Base-by-base conservation (phyloP, 129 eudicot species). In the Deinandra increscens region DNA sequence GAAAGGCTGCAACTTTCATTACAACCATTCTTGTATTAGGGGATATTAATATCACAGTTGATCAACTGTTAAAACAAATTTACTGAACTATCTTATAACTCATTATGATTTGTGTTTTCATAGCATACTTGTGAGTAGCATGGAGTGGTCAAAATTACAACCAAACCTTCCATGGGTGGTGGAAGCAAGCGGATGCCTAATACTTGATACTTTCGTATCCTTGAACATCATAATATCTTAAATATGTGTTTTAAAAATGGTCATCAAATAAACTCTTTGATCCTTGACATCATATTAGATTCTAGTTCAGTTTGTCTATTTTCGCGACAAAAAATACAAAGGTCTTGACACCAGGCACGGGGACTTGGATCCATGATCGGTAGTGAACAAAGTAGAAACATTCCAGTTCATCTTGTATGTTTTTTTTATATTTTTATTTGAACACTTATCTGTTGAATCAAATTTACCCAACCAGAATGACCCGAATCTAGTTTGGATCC, bases 151-250 rank as follows among this genome's bases (percentile, higher is more conserved):
- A 65, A 91, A 83, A 69, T 14, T 87, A 74, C 50, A 50, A 55
- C 91, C 97, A 49, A 85, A 91, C 41, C 82, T 91, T 18, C 92
- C 97, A 59, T 91, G 97, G 97, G 67, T 91, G 80, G 95, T 87
- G 76, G 97, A 91, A 66, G 81, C 97, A 31, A 86, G 87, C 26
- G 97, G 97, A 53, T 91, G 97, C 6, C 84, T 81, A 78, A 53
- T 91, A 67, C 92, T 91, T 56, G 97, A 91, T 75, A 66, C 80
- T 70, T 84, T 91, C 43, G 97, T 91, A 91, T 91, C 97, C 97
- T 83, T 75, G 9, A 67, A 19, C 4, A 36, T 17, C n/a, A 42
- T 36, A 14, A 10, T 29, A 12, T 63, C 3, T 26, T 26, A 26
- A 26, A 1, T 1, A 26, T 26, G 31, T 3, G 3, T 26, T n/a